Conservation (phyloP, 2,329 filamentous ascomycete genomes). For the Keithomyces neogunnii region DNA sequence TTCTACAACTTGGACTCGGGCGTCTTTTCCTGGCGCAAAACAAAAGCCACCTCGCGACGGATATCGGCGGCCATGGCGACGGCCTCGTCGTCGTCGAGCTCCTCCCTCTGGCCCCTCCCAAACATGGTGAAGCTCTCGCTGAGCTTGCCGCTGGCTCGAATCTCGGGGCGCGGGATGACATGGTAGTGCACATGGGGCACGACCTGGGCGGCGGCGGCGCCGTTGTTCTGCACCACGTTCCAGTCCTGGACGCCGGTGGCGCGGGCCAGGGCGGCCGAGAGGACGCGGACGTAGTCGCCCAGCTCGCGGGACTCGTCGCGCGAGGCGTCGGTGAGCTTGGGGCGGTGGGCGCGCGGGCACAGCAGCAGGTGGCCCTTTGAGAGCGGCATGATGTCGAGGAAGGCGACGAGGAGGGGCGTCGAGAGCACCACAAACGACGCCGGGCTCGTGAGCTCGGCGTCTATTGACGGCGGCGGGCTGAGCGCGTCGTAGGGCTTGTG, state of each 20-base stretch:
- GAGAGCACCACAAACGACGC: slow-evolving; percentile 63
- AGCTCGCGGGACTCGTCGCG: slow-evolving; percentile 57
- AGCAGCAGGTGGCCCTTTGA: slow-evolving; percentile 76
- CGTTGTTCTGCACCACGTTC: slow-evolving; percentile 97
- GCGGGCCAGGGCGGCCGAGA: slow-evolving; percentile 62
- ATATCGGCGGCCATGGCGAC: slow-evolving; percentile 47
- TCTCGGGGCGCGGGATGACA: slow-evolving; percentile 76
- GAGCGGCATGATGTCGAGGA: slow-evolving; percentile 89
- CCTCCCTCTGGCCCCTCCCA: slow-evolving; percentile 61
- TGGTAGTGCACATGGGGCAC: slow-evolving; percentile 94
- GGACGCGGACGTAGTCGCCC: slow-evolving; percentile 57
- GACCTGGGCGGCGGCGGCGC: slow-evolving; percentile 80
- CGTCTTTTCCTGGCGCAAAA: slow-evolving; percentile 30
- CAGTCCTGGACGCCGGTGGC: slow-evolving; percentile 72
- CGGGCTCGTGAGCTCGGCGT: slow-evolving; percentile 28
- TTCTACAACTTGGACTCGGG: slow-evolving; percentile 29
- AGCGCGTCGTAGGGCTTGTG: slow-evolving; percentile 40
- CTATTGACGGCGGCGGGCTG: slow-evolving; percentile 29
- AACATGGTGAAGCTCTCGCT: slow-evolving; percentile 76
- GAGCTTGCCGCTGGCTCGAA: slow-evolving; percentile 40
- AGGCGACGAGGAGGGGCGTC: slow-evolving; percentile 70
- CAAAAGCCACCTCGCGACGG: slow-evolving; percentile 37
- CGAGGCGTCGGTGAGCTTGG: slow-evolving; percentile 66
- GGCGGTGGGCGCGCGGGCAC: slow-evolving; percentile 66
- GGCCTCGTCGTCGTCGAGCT: slow-evolving; percentile 70